Evolutionary conservation across 768 basidiomycete species (phyloP).

Genomic region (Lentinula raphanica): DNA sequence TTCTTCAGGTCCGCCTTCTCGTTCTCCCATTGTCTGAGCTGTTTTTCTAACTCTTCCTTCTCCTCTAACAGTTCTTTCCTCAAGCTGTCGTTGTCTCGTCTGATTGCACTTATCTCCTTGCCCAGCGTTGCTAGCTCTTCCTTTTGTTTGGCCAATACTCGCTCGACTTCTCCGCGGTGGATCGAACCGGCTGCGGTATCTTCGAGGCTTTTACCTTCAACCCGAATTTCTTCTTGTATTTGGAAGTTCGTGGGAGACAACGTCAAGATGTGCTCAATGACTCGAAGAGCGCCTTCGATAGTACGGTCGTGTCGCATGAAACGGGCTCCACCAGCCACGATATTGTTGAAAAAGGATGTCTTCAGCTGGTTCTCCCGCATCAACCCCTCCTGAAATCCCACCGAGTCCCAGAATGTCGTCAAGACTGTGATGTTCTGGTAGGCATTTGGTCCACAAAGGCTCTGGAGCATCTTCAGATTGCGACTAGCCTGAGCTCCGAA

Average conservation of each 20-base stretch:
- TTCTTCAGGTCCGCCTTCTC: not conserved
- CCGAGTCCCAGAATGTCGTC: conserved; percentile 41
- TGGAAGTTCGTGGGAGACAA: conserved; percentile 8
- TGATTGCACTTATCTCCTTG: conserved; percentile 24
- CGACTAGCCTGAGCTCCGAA: conserved; percentile 30
- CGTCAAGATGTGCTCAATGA: conserved; percentile 25
- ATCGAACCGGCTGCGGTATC: conserved; percentile 34
- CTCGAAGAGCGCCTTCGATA: conserved; percentile 22
- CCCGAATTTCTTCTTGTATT: conserved; percentile 14
- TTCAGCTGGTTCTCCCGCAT: conserved; percentile 32
- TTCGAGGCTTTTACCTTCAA: conserved; percentile 21
- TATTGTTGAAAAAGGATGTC: conserved; percentile 35
- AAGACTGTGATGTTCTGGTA: conserved; percentile 41
- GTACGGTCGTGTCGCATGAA: conserved; percentile 30
- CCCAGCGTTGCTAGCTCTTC: conserved; percentile 28
- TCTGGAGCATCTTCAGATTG: conserved; percentile 40
- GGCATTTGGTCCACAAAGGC: conserved; percentile 37
- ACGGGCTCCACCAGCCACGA: conserved; percentile 33
- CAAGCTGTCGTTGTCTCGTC: not conserved
- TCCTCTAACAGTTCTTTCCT: conserved; percentile 5
- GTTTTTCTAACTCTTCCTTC: not conserved
- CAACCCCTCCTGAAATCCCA: conserved; percentile 24
- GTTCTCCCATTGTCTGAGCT: not conserved
- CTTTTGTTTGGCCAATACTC: conserved; percentile 25
- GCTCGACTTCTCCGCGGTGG: conserved; percentile 29